Evolutionary conservation across 169 alveolate genomes (phyloP).

Genomic region (Perkinsus marinus): DNA sequence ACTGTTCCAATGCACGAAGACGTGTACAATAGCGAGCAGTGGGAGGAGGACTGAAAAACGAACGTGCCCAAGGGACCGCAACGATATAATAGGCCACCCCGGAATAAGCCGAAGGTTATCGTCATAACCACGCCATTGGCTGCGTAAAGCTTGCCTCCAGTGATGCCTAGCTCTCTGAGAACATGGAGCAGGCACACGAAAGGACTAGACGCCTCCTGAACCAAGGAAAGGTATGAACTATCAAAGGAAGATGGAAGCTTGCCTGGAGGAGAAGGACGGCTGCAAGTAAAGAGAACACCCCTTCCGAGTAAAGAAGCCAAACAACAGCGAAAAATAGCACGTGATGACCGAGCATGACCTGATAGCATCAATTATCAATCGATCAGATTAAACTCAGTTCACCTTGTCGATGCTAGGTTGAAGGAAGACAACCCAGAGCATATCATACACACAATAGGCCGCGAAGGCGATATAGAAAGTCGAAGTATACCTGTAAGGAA

Average conservation of each 20-base stretch:
- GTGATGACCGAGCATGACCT: not conserved
- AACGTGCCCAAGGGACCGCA: not conserved
- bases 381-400: not conserved
- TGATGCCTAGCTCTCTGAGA: not conserved
- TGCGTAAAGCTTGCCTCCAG: not conserved
- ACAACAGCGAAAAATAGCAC: not conserved
- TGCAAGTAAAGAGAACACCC: not conserved
- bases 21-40: not conserved
- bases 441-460: not conserved
- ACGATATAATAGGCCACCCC: not conserved
- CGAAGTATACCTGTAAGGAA: not conserved
- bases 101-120: not conserved
- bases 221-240: not conserved
- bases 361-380: not conserved
- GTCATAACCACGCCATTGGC: not conserved
- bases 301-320: not conserved
- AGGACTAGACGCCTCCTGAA: not conserved
- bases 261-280: not conserved
- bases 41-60: not conserved
- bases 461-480: not conserved
- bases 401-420: not conserved
- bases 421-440: not conserved
- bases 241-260: not conserved
- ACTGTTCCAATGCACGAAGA: not conserved
- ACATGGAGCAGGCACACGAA: not conserved